phyloP scores from a whole-genome alignment of 2,329 filamentous ascomycete species.

The Colletotrichum spinosum region DNA sequence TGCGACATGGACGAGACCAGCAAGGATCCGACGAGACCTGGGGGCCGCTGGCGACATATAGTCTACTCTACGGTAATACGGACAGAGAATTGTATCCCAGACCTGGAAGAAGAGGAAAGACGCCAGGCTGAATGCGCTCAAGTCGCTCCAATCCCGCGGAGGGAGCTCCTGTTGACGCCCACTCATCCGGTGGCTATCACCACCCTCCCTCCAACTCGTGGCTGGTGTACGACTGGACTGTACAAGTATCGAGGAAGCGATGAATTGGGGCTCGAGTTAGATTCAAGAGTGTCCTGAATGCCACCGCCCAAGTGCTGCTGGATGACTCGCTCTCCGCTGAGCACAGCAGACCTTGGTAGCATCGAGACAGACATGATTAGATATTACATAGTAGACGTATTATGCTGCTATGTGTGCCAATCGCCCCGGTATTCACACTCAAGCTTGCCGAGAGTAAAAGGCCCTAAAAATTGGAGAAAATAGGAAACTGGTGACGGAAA shows the following conservation, averaged over 20 bases:
- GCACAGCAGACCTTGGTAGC: not conserved
- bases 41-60: not conserved
- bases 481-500: slow-evolving; percentile 20
- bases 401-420: not conserved
- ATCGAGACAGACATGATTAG: too few species aligned
- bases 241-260: too few species aligned
- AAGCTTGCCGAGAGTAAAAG: not conserved
- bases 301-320: too few species aligned
- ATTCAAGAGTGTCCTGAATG: too few species aligned
- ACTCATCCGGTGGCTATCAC: slow-evolving; percentile 13
- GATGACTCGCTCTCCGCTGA: not conserved
- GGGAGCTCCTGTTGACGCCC: not conserved
- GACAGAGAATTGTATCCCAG: not conserved
- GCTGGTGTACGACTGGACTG: too few species aligned
- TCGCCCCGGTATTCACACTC: slow-evolving; percentile 8
- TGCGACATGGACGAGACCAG: slow-evolving; percentile 14
- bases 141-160: slow-evolving; percentile 8
- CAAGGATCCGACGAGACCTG: not conserved
- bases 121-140: slow-evolving; percentile 23
- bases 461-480: slow-evolving; percentile 17
- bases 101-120: slow-evolving; percentile 1
- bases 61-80: not conserved
- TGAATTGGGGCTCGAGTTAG: slow-evolving; percentile 9
- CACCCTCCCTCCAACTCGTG: not conserved
- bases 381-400: too few species aligned